Base-by-base conservation (phyloP, 805 yeast species). In the Wickerhamiella parazyma region DNA sequence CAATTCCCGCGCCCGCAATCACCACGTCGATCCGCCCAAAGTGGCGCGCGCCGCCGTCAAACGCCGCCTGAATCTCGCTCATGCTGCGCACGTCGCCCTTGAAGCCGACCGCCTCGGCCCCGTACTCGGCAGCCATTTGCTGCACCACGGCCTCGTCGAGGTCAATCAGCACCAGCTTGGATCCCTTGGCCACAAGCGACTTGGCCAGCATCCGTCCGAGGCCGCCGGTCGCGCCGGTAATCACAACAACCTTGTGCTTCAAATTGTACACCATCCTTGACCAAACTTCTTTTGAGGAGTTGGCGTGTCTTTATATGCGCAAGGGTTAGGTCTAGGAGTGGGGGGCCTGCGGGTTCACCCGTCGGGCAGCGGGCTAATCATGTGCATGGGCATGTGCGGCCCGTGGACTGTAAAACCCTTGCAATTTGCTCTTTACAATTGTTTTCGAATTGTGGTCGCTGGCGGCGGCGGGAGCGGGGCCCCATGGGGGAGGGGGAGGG, bases 151-250 rank as follows among this genome's bases (percentile, higher is more conserved):
- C 36, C 33, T 44, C 17, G 28, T 44, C 18, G 19, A 39, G 39
- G 21, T 38, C 46, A 21, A 44, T 17, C 10, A 44, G 39, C n/a
- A 38, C 46, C 10, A 44, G 36, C 31, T 44, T 44, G 31, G 36
- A 34, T 12, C 42, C 42, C 29, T 24, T 16, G 11, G 12, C 33
- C 17, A 12, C 17, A 20, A 44, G 26, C 17, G 16, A 34, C 9
- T 10, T 29, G 14, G 39, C 38, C 9, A 44, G 26, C 12, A 22
- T 33, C 6, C 33, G 26, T 12, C 46, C 46, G 4, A 44, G 37
- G 8, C 42, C 46, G 6, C 46, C 46, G 8, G 46, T 38, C 12
- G 42, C 46, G 22, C 46, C 46, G 21, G 46, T 44, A 18, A 44
- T 38, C 6, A 38, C 42, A 4, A 38, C 38, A 3, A 44, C 46